Evolutionary conservation across 2,329 filamentous ascomycete genomes (phyloP).

Genomic region (Penicillium oxalicum): DNA sequence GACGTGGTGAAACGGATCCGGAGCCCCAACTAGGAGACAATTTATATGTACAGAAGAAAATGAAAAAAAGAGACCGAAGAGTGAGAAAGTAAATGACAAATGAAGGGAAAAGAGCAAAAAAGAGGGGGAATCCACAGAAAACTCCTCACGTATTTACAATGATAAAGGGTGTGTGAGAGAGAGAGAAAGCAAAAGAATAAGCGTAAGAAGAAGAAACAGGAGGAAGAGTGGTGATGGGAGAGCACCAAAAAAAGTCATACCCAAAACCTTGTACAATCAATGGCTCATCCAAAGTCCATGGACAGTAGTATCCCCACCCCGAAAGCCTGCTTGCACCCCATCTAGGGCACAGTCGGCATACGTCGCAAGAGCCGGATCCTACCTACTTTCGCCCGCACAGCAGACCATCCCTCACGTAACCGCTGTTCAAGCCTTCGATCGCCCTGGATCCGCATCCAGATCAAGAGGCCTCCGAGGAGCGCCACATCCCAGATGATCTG

Average conservation of each 20-base stretch:
- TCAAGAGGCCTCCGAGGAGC: conserved; percentile 37
- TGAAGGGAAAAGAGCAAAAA: neutral
- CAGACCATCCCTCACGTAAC: conserved; percentile 29
- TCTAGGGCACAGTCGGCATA: conserved; percentile 24
- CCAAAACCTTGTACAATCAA: too few relatives aligned
- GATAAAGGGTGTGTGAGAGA: too few relatives aligned
- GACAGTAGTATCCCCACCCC: too few relatives aligned
- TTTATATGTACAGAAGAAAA: too few relatives aligned
- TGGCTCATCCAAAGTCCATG: too few relatives aligned
- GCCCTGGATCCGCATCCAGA: conserved; percentile 39
- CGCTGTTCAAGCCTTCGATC: conserved; percentile 39
- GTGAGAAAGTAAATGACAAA: conserved; percentile 7
- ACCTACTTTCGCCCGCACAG: conserved; percentile 30
- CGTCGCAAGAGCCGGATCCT: conserved; percentile 22
- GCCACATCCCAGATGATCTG: conserved; percentile 68
- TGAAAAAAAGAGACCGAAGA: conserved; percentile 3
- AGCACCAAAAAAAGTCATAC: too few relatives aligned
- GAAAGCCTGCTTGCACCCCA: neutral
- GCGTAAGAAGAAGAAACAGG: too few relatives aligned
- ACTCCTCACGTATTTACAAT: too few relatives aligned
- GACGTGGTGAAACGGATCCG: too few relatives aligned
- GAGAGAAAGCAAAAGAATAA: too few relatives aligned
- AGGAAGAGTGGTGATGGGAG: too few relatives aligned
- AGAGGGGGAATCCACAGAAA: neutral
- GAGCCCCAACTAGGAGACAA: too few relatives aligned